Evolutionary conservation across 1,139 yeast genomes (phyloP).

Genomic region (Sugiyamaella neomexicana): DNA sequence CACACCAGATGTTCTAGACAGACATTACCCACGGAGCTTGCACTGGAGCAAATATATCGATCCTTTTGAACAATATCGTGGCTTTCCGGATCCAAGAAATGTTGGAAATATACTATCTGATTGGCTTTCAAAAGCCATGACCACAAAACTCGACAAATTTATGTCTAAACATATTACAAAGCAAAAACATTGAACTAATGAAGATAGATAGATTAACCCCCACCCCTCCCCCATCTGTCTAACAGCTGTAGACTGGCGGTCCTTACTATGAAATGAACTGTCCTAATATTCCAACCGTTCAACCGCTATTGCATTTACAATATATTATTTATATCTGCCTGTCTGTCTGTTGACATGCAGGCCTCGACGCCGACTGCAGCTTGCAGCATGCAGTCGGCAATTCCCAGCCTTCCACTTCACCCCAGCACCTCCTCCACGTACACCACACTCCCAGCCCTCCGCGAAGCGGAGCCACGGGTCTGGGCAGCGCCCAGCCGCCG

Average conservation of each 20-base stretch:
- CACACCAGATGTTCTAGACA: slow-evolving; percentile 22
- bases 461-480: too few species aligned
- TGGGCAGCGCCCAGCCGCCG: too few species aligned
- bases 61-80: slow-evolving; percentile 11
- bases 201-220: too few species aligned
- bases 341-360: too few species aligned
- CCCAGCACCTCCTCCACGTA: too few species aligned
- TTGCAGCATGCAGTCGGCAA: too few species aligned
- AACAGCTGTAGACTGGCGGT: too few species aligned
- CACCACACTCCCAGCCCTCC: too few species aligned
- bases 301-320: not conserved
- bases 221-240: too few species aligned
- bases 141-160: not conserved
- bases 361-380: too few species aligned
- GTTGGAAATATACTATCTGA: slow-evolving; percentile 5
- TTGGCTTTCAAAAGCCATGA: not conserved
- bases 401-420: too few species aligned
- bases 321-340: not conserved
- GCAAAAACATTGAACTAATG: not conserved
- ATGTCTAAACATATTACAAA: slow-evolving; percentile 1
- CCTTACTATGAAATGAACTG: too few species aligned
- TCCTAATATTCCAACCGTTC: not conserved
- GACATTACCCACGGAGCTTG: slow-evolving; percentile 18
- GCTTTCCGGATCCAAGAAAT: slow-evolving; percentile 10
- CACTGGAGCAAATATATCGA: slow-evolving; percentile 16